Evolutionary conservation across 768 basidiomycete genomes (phyloP).

Genomic region (Infundibulicybe gibba): DNA sequence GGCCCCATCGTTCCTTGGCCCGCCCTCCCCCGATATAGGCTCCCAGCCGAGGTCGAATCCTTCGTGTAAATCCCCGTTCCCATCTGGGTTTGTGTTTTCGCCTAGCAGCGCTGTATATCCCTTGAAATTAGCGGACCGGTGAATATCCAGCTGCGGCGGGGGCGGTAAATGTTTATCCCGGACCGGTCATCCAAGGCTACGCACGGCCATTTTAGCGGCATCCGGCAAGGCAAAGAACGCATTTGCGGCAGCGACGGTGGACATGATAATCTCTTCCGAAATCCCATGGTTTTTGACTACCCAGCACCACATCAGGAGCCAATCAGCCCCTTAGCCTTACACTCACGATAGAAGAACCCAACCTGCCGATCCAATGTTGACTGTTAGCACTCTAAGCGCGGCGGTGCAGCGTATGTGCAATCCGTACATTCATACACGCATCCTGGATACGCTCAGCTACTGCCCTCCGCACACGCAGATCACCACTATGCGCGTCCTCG

Average conservation of each 20-base stretch:
- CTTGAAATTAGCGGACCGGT: conserved; percentile 52
- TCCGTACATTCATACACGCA: background rate
- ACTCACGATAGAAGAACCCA: background rate
- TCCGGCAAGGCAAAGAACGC: background rate
- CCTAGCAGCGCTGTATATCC: conserved; percentile 53
- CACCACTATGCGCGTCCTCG: no score
- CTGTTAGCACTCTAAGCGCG: no score
- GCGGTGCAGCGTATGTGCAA: no score
- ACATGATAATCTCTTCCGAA: background rate
- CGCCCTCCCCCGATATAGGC: conserved; percentile 21
- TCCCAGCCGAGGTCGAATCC: conserved; percentile 71
- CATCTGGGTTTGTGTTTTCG: conserved; percentile 55
- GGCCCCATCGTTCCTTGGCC: conserved; percentile 23
- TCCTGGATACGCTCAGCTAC: background rate
- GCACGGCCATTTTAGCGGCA: background rate
- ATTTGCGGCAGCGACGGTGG: background rate
- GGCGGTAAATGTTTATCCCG: background rate
- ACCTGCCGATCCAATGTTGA: background rate
- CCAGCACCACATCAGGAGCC: background rate
- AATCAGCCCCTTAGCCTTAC: background rate
- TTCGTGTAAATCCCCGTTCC: conserved; percentile 72
- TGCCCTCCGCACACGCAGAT: background rate
- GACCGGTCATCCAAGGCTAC: background rate
- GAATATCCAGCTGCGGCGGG: conserved; percentile 45
- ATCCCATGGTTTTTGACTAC: background rate